Base-by-base conservation (phyloP, 2,329 filamentous ascomycete species). In the Claviceps sp. region DNA sequence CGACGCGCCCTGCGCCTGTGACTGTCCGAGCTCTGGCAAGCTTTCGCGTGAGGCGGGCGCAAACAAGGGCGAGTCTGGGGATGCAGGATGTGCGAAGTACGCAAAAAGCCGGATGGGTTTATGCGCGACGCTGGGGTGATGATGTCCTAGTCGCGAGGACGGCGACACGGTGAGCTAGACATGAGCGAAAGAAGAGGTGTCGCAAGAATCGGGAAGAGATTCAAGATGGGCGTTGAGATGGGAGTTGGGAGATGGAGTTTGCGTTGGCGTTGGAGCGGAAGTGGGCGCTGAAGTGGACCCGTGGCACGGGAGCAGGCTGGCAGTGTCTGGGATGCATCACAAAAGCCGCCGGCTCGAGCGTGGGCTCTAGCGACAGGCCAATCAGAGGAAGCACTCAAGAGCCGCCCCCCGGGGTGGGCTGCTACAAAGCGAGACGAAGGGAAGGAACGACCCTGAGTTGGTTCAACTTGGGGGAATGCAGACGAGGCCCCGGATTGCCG, bases 1-100 rank as follows among this genome's bases (percentile, higher is more conserved):
- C 8, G 73, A 71, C n/a, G 71, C 59, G 61, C 68, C 72, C 51
- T 67, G 71, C 52, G 71, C 68, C 55, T 71, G 71, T 51, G 68
- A 64, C 61, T 70, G 70, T 50, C 63, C 62, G 41, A 65, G 57
- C 37, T 66, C 60, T 57, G 66, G 65, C 56, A 55, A 62, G 55
- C 58, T 58, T 20, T 61, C 54, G 44, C 57, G 60, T 57, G 66
- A 61, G 18, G 57, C 57, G 47, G 66, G 61, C n/a, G 66, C 55
- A 55, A 70, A 69, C 57, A 67, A 74, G 47, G 65, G 61, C n/a
- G 70, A 66, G 57, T 74, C 72, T 57, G 71, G 72, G 22, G 67
- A 66, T 55, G 67, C 67, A 55, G 69, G 67, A 54, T 60, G 57
- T 53, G 63, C 63, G 54, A 59, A 58, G 60, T 67, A 65, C 52